Evolutionary conservation across 2,329 filamentous ascomycete species (phyloP).

Genomic region (Phaeosphaeria sp.): DNA sequence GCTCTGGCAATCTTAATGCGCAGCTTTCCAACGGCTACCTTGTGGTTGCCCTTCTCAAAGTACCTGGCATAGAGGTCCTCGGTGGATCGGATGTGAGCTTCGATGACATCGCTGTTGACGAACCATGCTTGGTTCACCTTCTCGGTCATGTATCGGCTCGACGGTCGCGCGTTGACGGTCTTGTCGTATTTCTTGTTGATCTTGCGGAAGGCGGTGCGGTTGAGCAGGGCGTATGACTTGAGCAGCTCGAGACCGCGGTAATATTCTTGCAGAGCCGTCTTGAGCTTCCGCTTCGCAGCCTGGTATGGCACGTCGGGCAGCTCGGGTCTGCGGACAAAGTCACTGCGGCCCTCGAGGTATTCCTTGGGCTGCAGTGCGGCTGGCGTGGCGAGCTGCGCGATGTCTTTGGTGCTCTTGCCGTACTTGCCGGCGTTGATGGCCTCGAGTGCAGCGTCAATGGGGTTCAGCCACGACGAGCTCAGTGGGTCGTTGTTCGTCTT

Average conservation of each 20-base stretch:
- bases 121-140: conserved; percentile 92
- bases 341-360: conserved; percentile 45
- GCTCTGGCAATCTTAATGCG: conserved; percentile 71
- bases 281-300: conserved; percentile 88
- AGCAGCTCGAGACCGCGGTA: conserved; percentile 90
- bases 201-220: conserved; percentile 92
- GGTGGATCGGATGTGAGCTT: conserved; percentile 78
- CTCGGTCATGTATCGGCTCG: conserved; percentile 84
- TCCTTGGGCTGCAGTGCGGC: conserved; percentile 49
- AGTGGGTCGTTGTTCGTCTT: conserved; percentile 19
- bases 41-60: conserved; percentile 92
- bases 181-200: conserved; percentile 99
- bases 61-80: conserved; percentile 95
- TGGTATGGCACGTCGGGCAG: conserved; percentile 75
- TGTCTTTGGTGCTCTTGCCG: conserved; percentile 62
- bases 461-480: conserved; percentile 34
- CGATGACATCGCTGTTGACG: conserved; percentile 84
- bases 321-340: conserved; percentile 51
- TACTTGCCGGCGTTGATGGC: conserved; percentile 54
- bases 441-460: conserved; percentile 52
- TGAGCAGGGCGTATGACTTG: conserved; percentile 88
- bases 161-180: conserved; percentile 77
- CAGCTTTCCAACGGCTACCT: conserved; percentile 87
- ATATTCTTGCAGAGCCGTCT: conserved; percentile 88
- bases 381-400: conserved; percentile 47